These are phyloP conservation scores for Macrolepiota dolichaula DNA, from an alignment of 768 basidiomycete species.

Conservation along the genomic window DNA sequence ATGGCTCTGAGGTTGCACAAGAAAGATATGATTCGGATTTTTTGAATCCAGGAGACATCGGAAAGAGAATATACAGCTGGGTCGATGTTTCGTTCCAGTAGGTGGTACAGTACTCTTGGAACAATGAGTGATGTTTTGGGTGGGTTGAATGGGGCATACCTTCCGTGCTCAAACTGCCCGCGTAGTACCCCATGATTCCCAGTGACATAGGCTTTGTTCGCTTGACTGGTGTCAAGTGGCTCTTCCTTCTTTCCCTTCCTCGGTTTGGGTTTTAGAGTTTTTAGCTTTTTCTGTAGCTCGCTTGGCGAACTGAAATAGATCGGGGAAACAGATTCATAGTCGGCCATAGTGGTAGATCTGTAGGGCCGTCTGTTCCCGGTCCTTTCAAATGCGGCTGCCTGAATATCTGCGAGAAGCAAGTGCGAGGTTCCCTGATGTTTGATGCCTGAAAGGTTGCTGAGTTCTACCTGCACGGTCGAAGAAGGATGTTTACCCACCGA, in stretches of 20 bases:
- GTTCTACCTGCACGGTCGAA: background rate
- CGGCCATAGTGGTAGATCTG: slow-evolving; percentile 11
- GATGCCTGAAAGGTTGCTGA: slow-evolving; percentile 32
- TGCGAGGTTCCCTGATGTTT: slow-evolving; percentile 41
- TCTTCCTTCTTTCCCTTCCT: slow-evolving; percentile 27
- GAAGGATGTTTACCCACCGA: slow-evolving; percentile 30
- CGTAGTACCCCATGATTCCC: slow-evolving; percentile 25
- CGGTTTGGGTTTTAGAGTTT: slow-evolving; percentile 32
- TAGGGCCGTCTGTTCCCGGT: slow-evolving; percentile 3
- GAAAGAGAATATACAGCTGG: slow-evolving; percentile 19
- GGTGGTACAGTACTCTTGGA: slow-evolving; percentile 19
- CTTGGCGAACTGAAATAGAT: slow-evolving; percentile 32
- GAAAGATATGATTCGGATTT: slow-evolving; percentile 22
- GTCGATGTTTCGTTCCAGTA: slow-evolving; percentile 18
- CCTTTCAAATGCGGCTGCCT: slow-evolving; percentile 25
- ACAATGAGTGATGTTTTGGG: background rate
- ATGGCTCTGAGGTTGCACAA: slow-evolving; percentile 23
- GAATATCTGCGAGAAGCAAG: slow-evolving; percentile 31
- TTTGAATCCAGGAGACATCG: slow-evolving; percentile 18
- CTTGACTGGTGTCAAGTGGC: slow-evolving; percentile 36
- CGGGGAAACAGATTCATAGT: slow-evolving; percentile 46
- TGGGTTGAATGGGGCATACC: slow-evolving; percentile 24
- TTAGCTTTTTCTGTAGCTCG: slow-evolving; percentile 35
- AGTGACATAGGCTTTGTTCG: slow-evolving; percentile 33
- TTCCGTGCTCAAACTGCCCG: slow-evolving; percentile 45